Evolutionary conservation across 2,329 filamentous ascomycete species (phyloP), one percentile per base, ranked within the genome.

Genomic region (Apiospora saccharicola): DNA sequence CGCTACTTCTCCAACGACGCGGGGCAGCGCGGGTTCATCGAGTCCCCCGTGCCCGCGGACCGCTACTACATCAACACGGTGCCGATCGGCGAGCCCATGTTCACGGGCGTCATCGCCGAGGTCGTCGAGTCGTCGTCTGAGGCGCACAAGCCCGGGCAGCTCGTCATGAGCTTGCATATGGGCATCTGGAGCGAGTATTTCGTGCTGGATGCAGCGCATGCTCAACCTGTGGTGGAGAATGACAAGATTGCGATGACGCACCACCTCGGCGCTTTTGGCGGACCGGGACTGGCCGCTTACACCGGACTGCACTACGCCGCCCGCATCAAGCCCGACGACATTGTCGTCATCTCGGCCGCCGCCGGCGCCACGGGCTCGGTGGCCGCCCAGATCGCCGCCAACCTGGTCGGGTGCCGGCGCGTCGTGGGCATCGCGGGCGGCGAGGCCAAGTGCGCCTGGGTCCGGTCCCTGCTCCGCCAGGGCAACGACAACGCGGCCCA

Each of bases 341-440:
- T 93, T 51, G 94, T 97, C 79, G 94, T 96, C 82, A 87, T 97
- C 76, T 93, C 90, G 72, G 92, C 93, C 2, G 94, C 94, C 0
- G 92, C 91, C 3, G 94, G 94, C 44, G 94, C 93, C 1, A 94
- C 97, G 3, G 94, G 94, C 5, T 92, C 95, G 82, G 81, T 96
- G 7, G 94, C 96, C 24, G 94, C 94, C 5, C 94, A 96, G 83
- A 83, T 97, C 64, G 94, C 87, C 0, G 86, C 93, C 73, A 96
- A 96, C 88, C 90, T 91, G 74, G 91, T 95, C 81, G 94, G 94
- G 2, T 83, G 96, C 72, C 91, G 87, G 4, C 82, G 83, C 61
- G 94, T 97, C 61, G 92, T 97, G 75, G 94, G 94, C 26, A 94
- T 91, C 70, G 94, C 94, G 19, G 94, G 94, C 90, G 30, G 92